Evolutionary conservation across 2,329 filamentous ascomycete genomes (phyloP).

Genomic region (Pseudocercospora vitis): DNA sequence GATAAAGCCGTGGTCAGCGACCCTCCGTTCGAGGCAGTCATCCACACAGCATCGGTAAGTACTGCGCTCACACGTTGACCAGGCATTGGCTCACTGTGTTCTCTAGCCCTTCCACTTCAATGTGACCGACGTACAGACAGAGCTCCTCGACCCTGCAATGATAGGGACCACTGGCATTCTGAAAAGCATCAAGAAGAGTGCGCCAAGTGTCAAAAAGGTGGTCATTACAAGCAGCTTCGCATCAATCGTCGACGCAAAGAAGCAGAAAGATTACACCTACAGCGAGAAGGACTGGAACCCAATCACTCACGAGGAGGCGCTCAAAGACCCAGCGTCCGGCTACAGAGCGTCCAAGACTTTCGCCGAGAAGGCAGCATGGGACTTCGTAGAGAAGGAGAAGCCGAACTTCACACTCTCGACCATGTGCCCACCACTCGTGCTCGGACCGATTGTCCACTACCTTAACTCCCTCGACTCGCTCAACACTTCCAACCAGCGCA

Average conservation of each 20-base stretch:
- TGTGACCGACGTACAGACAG: slow-evolving; percentile 69
- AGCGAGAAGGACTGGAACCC: slow-evolving; percentile 59
- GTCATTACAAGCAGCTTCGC: slow-evolving; percentile 70
- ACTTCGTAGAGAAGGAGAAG: slow-evolving; percentile 54
- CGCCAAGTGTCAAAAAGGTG: slow-evolving; percentile 69
- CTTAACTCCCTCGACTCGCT: slow-evolving; percentile 63
- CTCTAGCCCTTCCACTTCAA: slow-evolving; percentile 66
- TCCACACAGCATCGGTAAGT: slow-evolving; percentile 65
- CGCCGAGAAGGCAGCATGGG: slow-evolving; percentile 57
- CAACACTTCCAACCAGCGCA: slow-evolving; percentile 71
- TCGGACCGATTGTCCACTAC: slow-evolving; percentile 57
- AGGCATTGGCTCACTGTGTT: background rate
- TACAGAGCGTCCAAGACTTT: slow-evolving; percentile 62
- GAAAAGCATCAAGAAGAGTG: slow-evolving; percentile 60
- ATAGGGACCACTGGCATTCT: slow-evolving; percentile 64
- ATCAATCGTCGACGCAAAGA: slow-evolving; percentile 61
- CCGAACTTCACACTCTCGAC: slow-evolving; percentile 52
- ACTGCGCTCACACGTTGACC: too few species aligned
- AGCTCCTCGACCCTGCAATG: slow-evolving; percentile 60
- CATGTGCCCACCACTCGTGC: slow-evolving; percentile 53
- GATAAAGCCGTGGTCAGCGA: slow-evolving; percentile 59
- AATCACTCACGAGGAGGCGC: slow-evolving; percentile 53
- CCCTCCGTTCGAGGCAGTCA: slow-evolving; percentile 69
- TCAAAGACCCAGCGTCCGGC: slow-evolving; percentile 43
- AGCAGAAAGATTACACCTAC: slow-evolving; percentile 52